Base-by-base conservation (phyloP, 2,329 filamentous ascomycete species). In the Capronia americana region DNA sequence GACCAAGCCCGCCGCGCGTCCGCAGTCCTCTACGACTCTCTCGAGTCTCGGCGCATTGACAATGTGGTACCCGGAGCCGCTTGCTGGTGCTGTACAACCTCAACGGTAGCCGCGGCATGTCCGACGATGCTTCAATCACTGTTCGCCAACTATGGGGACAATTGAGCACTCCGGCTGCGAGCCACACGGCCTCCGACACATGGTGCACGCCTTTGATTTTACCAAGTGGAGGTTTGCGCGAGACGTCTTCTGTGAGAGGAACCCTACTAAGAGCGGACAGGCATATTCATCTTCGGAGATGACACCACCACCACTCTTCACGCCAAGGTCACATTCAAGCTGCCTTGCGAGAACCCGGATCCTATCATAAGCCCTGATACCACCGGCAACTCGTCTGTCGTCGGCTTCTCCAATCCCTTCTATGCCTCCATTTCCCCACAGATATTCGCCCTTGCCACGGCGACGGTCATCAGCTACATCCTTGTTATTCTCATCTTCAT, bases 401-500 rank as follows among this genome's bases (percentile, higher is more conserved):
- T 89, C 67, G 88, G 93, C 77, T 87, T 92, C 62, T 85, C 87
- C 69, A 92, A 96, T 74, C 93, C 93, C 8, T 99, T 99, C 79
- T 97, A 96, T 79, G 90, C 93, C 62, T 97, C 93, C 44, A 93
- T 92, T 23, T 94, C 95, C 53, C 94, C 95, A 14, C 93, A 96
- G 78, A 90, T 92, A 74, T 99, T 97, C 76, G 93, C 93, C 54
- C 90, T 98, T 61, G 93, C 93, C 63, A 92, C 93, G 17, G 92
- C 92, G 20, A 98, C 93, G 0, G 90, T 97, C 63, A 90, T 96
- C 57, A 90, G 93, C 57, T 98, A 96, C 80, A 90, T 96, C 76
- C 87, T 98, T 55, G 90, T 97, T 72, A 92, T 97, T 69, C 96
- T 97, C 86, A 88, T 98, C 44, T 87, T 97, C 75, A 93, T 97